phyloP scores from a whole-genome alignment of 371 early-diverging fungal species.

The Circinella minor region DNA sequence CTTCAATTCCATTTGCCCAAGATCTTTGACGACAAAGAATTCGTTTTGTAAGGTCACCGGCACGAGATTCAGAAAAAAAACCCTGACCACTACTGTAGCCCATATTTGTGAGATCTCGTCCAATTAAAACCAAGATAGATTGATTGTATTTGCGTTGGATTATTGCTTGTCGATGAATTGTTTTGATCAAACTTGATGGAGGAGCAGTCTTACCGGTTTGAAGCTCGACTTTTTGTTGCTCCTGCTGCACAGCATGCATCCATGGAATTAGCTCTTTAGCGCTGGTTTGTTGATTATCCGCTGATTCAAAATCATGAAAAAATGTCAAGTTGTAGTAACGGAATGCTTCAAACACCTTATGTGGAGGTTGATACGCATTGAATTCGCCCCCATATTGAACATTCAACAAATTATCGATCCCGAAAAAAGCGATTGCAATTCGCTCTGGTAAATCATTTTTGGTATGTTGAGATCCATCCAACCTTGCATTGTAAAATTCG shows the following conservation, averaged over 20 bases:
- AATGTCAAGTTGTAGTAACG: neutral
- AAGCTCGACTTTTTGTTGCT: no score
- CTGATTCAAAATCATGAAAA: neutral
- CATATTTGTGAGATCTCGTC: neutral
- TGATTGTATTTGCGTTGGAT: neutral
- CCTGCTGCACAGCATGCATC: no score
- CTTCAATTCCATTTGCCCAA: neutral
- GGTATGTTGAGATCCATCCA: no score
- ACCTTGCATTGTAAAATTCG: no score
- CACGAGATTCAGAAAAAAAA: neutral
- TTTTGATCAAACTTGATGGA: neutral
- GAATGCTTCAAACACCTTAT: neutral
- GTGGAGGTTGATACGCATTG: neutral
- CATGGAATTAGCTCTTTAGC: no score
- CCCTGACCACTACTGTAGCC: neutral
- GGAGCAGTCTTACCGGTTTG: neutral
- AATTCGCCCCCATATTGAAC: neutral
- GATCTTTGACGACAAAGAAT: neutral
- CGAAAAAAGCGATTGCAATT: slow-evolving; percentile 11
- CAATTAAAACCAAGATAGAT: slow-evolving; percentile 3
- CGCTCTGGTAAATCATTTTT: neutral
- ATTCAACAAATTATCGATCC: neutral
- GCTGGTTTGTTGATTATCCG: neutral
- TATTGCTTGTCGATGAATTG: neutral
- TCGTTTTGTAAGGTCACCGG: neutral